phyloP scores from a whole-genome alignment of 768 basidiomycete genomes.

The Suillus subaureus region DNA sequence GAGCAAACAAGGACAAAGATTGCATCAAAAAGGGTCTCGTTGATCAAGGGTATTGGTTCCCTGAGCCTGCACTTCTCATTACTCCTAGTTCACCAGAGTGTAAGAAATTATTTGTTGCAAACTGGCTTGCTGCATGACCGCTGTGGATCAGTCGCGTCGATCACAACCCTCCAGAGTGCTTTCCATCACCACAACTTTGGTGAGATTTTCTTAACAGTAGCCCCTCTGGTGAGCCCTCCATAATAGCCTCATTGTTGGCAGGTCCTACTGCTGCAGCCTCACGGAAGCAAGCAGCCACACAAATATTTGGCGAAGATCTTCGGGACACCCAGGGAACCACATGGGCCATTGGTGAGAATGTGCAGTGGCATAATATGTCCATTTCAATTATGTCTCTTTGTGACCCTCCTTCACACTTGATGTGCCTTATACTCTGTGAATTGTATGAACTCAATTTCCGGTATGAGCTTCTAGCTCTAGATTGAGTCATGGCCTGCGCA shows the following conservation, averaged over 20 bases:
- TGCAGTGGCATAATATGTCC: neutral
- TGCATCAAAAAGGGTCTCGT: too few species aligned
- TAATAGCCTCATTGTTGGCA: neutral
- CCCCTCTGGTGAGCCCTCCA: neutral
- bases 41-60: too few species aligned
- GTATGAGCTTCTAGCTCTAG: slow-evolving; percentile 23
- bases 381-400: neutral
- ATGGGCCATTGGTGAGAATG: neutral
- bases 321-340: neutral
- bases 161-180: slow-evolving; percentile 4
- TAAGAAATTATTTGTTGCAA: too few species aligned
- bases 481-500: slow-evolving; percentile 11
- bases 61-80: too few species aligned
- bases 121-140: too few species aligned
- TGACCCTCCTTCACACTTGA: slow-evolving; percentile 5
- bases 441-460: slow-evolving; percentile 25
- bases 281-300: neutral
- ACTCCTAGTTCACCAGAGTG: too few species aligned
- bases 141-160: too few species aligned
- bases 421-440: slow-evolving; percentile 10
- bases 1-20: too few species aligned
- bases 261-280: neutral
- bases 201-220: slow-evolving; percentile 11
- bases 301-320: slow-evolving; percentile 12
- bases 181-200: slow-evolving; percentile 13